These are phyloP conservation scores for Stephania japonica DNA, from an alignment of 164 flowering plant species.

Conservation along the genomic window DNA sequence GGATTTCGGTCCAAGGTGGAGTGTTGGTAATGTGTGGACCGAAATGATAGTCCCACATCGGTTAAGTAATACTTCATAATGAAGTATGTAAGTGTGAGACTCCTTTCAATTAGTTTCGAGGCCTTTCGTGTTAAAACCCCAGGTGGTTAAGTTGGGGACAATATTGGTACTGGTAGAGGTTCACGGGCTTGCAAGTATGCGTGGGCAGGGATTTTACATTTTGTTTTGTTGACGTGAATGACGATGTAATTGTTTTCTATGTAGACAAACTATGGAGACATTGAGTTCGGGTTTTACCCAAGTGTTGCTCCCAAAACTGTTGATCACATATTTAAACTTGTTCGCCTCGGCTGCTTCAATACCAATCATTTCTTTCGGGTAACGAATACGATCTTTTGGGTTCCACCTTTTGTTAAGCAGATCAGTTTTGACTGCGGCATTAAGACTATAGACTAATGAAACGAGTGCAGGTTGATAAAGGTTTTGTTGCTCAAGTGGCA, in stretches of 20 bases:
- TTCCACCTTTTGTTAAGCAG: not conserved
- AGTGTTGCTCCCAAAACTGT: slow-evolving; percentile 87
- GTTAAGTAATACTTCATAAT: too few species aligned
- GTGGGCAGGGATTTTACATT: too few species aligned
- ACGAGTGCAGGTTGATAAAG: slow-evolving; percentile 65
- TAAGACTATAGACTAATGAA: slow-evolving; percentile 6
- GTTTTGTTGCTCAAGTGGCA: slow-evolving; percentile 96
- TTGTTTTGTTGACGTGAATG: too few species aligned
- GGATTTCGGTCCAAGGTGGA: too few species aligned
- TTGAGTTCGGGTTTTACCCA: slow-evolving; percentile 90
- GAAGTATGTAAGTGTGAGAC: too few species aligned
- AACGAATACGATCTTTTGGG: slow-evolving; percentile 5
- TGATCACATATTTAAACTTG: slow-evolving; percentile 88
- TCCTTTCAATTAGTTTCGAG: too few species aligned
- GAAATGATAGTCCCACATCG: too few species aligned
- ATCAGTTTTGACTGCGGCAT: not conserved
- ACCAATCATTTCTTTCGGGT: slow-evolving; percentile 98
- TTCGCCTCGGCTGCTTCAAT: slow-evolving; percentile 81
- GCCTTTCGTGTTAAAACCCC: too few species aligned
- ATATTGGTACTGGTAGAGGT: too few species aligned
- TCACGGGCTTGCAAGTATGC: too few species aligned
- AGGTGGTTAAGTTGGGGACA: too few species aligned
- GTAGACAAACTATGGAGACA: slow-evolving; percentile 92
- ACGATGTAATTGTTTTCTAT: slow-evolving; percentile 3
- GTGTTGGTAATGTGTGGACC: too few species aligned